These are phyloP conservation scores for Trichosporon sp. DNA, from an alignment of 1,284 basidiomycete genomes.

Conservation along the genomic window DNA sequence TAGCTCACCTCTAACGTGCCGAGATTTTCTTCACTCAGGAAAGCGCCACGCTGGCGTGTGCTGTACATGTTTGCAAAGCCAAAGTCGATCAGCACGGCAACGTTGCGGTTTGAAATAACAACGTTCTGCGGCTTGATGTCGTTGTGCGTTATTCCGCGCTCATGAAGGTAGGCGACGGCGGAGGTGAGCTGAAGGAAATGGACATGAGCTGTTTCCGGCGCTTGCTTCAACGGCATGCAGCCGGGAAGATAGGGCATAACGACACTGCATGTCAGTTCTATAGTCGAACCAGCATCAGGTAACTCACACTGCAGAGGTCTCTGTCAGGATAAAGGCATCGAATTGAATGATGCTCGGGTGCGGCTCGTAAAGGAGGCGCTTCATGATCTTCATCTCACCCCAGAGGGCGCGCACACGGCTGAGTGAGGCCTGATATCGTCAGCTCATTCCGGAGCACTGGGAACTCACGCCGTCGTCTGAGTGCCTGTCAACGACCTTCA, in stretches of 20 bases:
- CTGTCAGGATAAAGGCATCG: conserved; percentile 86
- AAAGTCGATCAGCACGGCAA: conserved; percentile 83
- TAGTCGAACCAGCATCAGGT: not conserved
- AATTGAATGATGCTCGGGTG: conserved; percentile 88
- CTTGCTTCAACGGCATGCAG: conserved; percentile 74
- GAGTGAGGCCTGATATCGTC: conserved; percentile 5
- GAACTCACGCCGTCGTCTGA: conserved; percentile 55
- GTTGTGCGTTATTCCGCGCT: conserved; percentile 81
- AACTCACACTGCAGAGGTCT: conserved; percentile 76
- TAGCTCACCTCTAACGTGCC: conserved; percentile 70
- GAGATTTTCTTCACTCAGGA: conserved; percentile 75
- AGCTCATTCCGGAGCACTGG: not conserved
- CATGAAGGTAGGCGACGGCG: conserved; percentile 80
- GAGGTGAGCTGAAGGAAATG: conserved; percentile 84
- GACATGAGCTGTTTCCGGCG: conserved; percentile 64
- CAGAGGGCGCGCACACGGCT: conserved; percentile 73
- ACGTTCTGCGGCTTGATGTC: conserved; percentile 96
- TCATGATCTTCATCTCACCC: conserved; percentile 92
- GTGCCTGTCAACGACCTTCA: conserved; percentile 77
- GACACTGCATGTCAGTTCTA: conserved; percentile 22
- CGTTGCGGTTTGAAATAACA: conserved; percentile 63
- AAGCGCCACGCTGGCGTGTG: conserved; percentile 52
- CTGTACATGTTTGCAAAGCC: conserved; percentile 69
- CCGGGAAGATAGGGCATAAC: conserved; percentile 57
- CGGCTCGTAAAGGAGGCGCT: conserved; percentile 67